Conservation (phyloP, 23 red algal species). For the Gracilariopsis chorda region DNA sequence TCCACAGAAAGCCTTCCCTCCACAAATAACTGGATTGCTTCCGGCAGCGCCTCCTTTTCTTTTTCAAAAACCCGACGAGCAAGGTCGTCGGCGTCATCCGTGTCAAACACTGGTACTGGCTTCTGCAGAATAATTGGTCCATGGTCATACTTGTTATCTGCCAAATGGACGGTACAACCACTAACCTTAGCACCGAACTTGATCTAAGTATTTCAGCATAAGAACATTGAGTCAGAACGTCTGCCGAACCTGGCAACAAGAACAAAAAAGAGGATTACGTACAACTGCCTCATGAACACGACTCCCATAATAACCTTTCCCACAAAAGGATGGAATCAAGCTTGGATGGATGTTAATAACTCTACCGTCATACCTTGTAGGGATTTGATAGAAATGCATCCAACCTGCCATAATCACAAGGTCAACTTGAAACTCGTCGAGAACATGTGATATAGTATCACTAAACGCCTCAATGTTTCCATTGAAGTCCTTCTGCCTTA, state of each 20-base stretch:
- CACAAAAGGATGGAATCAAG: constrained; percentile 97
- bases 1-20: constrained; percentile 55
- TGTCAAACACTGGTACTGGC: constrained; percentile 80
- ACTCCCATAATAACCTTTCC: constrained; percentile 91
- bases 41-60: constrained; percentile 83
- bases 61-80: constrained; percentile 85
- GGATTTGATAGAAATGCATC: constrained; percentile 97
- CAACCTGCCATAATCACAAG: constrained; percentile 95
- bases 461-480: constrained; percentile 27
- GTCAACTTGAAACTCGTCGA: constrained; percentile 62
- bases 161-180: constrained; percentile 95
- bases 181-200: constrained; percentile 94
- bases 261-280: too few species aligned
- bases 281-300: constrained; percentile 94
- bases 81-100: constrained; percentile 69
- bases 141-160: constrained; percentile 98
- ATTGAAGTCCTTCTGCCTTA: constrained; percentile 52
- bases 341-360: constrained; percentile 99
- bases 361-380: constrained; percentile 60
- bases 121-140: constrained; percentile 95
- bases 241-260: background rate
- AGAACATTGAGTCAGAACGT: too few species aligned
- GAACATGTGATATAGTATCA: constrained; percentile 35
- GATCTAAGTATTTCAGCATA: too few species aligned
- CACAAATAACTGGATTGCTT: constrained; percentile 82